Base-by-base conservation (phyloP, 306 rosid species). In the Nissolia schottii region DNA sequence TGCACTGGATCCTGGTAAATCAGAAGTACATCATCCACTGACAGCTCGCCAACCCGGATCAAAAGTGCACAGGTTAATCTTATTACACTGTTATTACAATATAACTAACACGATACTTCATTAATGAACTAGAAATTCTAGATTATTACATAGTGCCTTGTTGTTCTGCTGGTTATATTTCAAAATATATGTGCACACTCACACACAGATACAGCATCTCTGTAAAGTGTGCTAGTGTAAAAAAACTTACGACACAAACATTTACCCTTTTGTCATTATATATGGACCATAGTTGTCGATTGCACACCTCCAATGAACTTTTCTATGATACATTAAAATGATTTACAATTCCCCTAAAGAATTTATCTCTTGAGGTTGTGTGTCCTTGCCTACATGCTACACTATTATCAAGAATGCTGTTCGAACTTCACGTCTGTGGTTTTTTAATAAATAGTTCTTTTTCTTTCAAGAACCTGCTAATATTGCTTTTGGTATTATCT, bases 11-110 rank as follows among this genome's bases (percentile, higher is more conserved):
- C 92, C 88, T 37, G 70, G 15, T 37, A 89, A 93, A 84, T 93
- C 98, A 34, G 92, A 84, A 56, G 86, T 93, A 49, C 93, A 93
- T 85, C 97, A 93, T 79, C 84, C 88, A 27, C 82, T 93, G 55
- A 91, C 98, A 20, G 88, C 81, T 57, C 96, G 85, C n/a, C 77
- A 7, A 74, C 77, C 73, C 34, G 74, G 87, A 70, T 84, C 89
- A 14, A 93, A 66, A 86, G 94, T 87, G 48, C 98, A 93, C 88
- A 89, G 98, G 98, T 93, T 83, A 63, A 27, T 40, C 56, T 66
- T 32, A 13, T 54, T 58, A 20, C 25, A 32, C 32, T 20, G 19
- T 28, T 59, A 59, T 71, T 54, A 41, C 60, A 19, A 19, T n/a
- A 72, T 19, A 65, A 40, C 28, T 50, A 53, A n/a, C 23, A 34